Evolutionary conservation across 169 alveolate genomes (phyloP), one percentile per base, ranked within the genome.

Genomic region (Cryptosporidium andersoni): DNA sequence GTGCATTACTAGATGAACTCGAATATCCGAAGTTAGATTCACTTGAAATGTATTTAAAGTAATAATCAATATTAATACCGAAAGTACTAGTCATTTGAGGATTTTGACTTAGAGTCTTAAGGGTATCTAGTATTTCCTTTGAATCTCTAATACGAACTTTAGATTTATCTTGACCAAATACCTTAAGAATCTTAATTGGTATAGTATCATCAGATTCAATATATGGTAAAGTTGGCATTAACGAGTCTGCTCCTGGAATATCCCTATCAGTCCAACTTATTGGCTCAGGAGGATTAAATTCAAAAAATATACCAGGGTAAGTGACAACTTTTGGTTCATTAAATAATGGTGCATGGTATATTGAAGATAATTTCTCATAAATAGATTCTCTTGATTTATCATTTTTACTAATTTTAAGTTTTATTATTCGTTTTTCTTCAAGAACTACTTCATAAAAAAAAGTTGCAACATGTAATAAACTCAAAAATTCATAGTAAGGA

Each of bases 291-390:
- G 85, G 62, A 8, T 62, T 58, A 52, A 74, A 49, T 74, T 74
- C 85, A 12, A 74, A 74, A 62, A 56, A 74, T 14, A 74, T 56
- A 9, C 85, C 85, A 25, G 85, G 85, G 45, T 74, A 74, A 25
- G 60, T 48, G 47, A 25, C 45, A 43, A 58, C 40, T n/a, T 47
- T 47, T 5, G 85, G 85, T n/a, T 74, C 85, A 8, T 47, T 39
- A n/a, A 58, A 53, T 11, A 74, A 9, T 58, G 85, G 85, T 37
- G 85, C 85, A 74, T 74, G 85, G 48, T 74, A 74, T 16, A 74
- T 16, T 60, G 67, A 66, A 6, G 25, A 58, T 43, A 74, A 60
- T 48, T 58, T 58, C 6, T 74, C 74, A 25, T 25, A 25, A 3
- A 43, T 55, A 9, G 12, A 43, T 40, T 66, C 60, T 2, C 2